phyloP scores from a whole-genome alignment of 2,329 filamentous ascomycete species.

The Neonectria faginata region DNA sequence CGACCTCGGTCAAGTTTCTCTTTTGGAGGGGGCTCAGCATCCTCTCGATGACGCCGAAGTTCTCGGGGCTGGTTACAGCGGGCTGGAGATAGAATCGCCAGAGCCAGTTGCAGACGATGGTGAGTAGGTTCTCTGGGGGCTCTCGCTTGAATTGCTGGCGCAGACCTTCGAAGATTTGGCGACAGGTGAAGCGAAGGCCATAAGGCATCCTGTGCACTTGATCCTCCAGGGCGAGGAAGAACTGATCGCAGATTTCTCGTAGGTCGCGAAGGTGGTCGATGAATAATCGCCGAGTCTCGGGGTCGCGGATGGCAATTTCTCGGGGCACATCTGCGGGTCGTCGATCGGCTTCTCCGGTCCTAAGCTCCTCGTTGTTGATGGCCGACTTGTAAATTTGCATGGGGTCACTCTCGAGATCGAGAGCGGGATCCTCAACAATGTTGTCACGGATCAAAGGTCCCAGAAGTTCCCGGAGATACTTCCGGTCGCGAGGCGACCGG shows the following conservation, averaged over 20 bases:
- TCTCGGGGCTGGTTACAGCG: conserved; percentile 88
- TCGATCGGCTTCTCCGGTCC: conserved; percentile 85
- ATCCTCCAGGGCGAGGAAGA: conserved; percentile 85
- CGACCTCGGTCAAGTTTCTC: conserved; percentile 88
- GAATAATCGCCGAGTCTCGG: conserved; percentile 90
- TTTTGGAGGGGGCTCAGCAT: conserved; percentile 91
- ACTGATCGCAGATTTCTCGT: conserved; percentile 92
- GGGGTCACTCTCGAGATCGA: conserved; percentile 96
- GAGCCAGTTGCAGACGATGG: conserved; percentile 89
- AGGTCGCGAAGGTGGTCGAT: conserved; percentile 95
- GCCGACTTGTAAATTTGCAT: conserved; percentile 96
- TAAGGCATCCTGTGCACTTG: conserved; percentile 90
- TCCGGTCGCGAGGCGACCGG: conserved; percentile 89
- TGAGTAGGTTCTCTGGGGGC: conserved; percentile 79
- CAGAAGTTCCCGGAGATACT: conserved; percentile 88
- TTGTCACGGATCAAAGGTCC: conserved; percentile 89
- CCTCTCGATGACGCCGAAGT: conserved; percentile 91
- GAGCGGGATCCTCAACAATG: conserved; percentile 88
- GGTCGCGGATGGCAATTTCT: conserved; percentile 95
- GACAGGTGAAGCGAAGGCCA: conserved; percentile 87
- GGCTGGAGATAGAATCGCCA: conserved; percentile 96
- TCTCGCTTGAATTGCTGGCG: conserved; percentile 83
- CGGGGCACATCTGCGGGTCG: conserved; percentile 86
- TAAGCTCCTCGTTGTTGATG: conserved; percentile 97
- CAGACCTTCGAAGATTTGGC: conserved; percentile 85